These are phyloP conservation scores for Populus hybrid DNA, from an alignment of 441 rosid species.

Conservation along the genomic window DNA sequence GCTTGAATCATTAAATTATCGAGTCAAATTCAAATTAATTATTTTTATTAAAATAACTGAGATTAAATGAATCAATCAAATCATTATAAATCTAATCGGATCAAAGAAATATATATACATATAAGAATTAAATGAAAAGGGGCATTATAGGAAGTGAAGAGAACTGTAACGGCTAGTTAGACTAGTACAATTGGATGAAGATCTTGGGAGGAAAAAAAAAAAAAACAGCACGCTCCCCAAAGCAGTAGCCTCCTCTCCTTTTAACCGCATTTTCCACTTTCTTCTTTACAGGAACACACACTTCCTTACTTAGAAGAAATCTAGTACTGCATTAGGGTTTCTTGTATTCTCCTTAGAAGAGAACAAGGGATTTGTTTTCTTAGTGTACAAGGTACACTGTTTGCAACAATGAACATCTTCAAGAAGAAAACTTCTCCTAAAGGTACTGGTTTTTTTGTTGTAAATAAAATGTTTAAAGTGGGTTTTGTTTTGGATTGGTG, in stretches of 20 bases:
- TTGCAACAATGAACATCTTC: slow-evolving; percentile 57
- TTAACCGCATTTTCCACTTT: not conserved
- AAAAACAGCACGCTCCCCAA: slow-evolving; percentile 14
- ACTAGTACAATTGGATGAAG: not conserved
- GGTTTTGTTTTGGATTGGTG: not conserved
- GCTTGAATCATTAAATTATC: not conserved
- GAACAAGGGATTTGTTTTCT: not conserved
- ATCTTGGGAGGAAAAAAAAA: not conserved
- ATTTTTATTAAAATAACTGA: no score
- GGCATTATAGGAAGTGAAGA: not conserved
- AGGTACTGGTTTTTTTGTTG: slow-evolving; percentile 35
- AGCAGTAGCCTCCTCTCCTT: not conserved
- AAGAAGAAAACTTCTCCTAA: slow-evolving; percentile 85
- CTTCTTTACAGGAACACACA: not conserved
- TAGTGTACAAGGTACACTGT: not conserved
- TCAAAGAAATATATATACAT: no score
- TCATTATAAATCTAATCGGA: no score
- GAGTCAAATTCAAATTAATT: no score
- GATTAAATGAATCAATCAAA: no score
- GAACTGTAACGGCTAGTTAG: slow-evolving; percentile 24
- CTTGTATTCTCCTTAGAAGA: no score
- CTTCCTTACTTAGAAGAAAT: not conserved
- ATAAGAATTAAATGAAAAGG: not conserved
- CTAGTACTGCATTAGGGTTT: not conserved
- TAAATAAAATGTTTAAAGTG: not conserved